Conservation (phyloP, 1,284 basidiomycete species). For the Apiotrichum porosum region DNA sequence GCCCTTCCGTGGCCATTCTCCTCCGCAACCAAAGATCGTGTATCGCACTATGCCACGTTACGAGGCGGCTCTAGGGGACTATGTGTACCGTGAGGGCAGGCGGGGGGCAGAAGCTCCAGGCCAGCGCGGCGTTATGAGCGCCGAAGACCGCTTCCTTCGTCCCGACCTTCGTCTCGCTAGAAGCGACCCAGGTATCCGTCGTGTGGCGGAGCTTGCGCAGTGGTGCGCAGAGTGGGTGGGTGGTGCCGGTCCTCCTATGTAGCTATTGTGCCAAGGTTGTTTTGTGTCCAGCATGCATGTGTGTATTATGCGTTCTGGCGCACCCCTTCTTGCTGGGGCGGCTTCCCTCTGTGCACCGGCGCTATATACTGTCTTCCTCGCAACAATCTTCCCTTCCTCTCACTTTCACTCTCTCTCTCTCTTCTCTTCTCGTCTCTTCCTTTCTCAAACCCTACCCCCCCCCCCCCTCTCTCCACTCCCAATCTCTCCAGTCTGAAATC, state of each 20-base stretch:
- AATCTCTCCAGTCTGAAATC: not conserved
- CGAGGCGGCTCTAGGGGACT: conserved; percentile 17
- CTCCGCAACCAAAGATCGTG: conserved; percentile 23
- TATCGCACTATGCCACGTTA: conserved; percentile 40
- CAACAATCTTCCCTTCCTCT: not conserved
- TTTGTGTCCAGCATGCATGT: not conserved
- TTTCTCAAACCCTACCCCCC: not conserved
- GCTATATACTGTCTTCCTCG: not conserved
- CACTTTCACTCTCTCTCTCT: not conserved
- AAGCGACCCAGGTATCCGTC: conserved; percentile 34
- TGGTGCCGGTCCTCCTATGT: conserved; percentile 21
- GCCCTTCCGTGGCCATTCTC: not conserved
- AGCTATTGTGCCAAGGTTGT: not conserved
- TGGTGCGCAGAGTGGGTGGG: conserved; percentile 42
- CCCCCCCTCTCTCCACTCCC: too few species aligned
- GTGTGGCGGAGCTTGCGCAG: conserved; percentile 28
- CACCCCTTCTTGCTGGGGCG: not conserved
- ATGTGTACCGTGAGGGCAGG: conserved; percentile 16
- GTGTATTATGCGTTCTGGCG: not conserved
- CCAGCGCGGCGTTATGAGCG: conserved; percentile 2
- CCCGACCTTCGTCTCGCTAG: conserved; percentile 38
- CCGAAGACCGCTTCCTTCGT: conserved; percentile 18
- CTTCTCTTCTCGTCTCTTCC: not conserved
- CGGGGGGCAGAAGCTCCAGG: not conserved
- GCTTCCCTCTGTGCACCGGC: not conserved